A percentile compares a stretch with the other conserved stretches of the same genome.
These are phyloP conservation scores for Aurifilum marmelostoma DNA, from an alignment of 2,329 filamentous ascomycete species.

Conservation along the genomic window DNA sequence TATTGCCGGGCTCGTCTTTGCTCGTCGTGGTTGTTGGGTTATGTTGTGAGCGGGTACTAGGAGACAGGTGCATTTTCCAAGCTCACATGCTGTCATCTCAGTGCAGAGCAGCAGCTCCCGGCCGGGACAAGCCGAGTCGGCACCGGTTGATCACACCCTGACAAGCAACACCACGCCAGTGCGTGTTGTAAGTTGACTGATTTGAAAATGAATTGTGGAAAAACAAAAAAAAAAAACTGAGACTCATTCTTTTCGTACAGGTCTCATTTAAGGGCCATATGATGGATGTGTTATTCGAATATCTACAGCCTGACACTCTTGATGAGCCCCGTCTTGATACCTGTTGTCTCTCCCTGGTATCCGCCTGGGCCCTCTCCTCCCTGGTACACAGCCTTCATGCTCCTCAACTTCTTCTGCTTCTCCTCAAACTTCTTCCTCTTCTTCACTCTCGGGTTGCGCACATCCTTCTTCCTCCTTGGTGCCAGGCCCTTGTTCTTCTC, in stretches of 20 bases:
- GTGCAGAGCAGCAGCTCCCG: slow-evolving; percentile 3
- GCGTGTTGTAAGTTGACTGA: background rate
- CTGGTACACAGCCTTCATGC: slow-evolving; percentile 83
- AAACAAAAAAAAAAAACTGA: background rate
- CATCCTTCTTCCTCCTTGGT: slow-evolving; percentile 89
- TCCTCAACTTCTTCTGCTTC: slow-evolving; percentile 95
- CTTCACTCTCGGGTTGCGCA: slow-evolving; percentile 94
- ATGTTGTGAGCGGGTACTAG: background rate
- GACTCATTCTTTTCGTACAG: background rate
- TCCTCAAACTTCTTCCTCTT: slow-evolving; percentile 96
- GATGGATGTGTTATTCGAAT: background rate
- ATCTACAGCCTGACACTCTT: slow-evolving; percentile 87
- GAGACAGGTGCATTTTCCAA: background rate
- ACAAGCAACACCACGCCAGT: background rate
- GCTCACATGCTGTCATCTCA: slow-evolving; percentile 23
- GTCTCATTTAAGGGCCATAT: background rate
- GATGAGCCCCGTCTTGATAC: slow-evolving; percentile 91
- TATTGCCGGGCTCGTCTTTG: background rate
- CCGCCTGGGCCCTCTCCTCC: slow-evolving; percentile 82
- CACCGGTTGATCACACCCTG: slow-evolving; percentile 10
- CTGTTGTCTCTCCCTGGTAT: slow-evolving; percentile 89
- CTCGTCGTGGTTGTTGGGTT: background rate
- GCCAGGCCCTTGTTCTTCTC: slow-evolving; percentile 97
- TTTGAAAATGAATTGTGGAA: background rate
- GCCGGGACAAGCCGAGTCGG: slow-evolving; percentile 24